Base-by-base conservation (phyloP, 805 yeast genomes). In the Danielia reshetovae region DNA sequence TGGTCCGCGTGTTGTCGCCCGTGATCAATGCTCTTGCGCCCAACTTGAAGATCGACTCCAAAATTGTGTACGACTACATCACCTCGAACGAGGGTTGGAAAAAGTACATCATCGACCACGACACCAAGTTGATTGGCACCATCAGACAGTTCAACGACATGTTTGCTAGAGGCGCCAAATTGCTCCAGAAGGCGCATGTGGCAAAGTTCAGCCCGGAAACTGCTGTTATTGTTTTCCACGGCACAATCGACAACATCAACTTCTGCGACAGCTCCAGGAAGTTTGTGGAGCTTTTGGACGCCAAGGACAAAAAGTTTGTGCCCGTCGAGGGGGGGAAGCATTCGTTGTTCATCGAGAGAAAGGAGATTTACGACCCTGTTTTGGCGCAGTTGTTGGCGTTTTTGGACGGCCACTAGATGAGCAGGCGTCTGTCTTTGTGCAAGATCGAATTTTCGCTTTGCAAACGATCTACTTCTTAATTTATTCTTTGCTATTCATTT, bases 91-190 rank as follows among this genome's bases (percentile, higher is more conserved):
- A 56, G 19, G 57, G 51, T 16, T 77, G 76, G 67, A 55, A 55
- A 17, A 52, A 70, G 1, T 80, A 65, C 44, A 49, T 82, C 30
- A 50, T 40, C 10, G 52, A 60, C 8, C 48, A 54, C 14, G 72
- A 70, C 37, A 42, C 43, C 18, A 69, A 71, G 30, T 62, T 48
- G 52, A 58, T 35, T 68, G 87, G 58, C 1, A 50, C 74, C 5
- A 80, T 83, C n/a, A 64, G 81, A 9, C 65, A 80, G 51, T 66
- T 79, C 25, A 57, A 74, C 49, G 89, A 79, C 44, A 78, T 83
- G 67, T 51, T 83, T 24, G 54, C 56, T 8, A 65, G 89, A 35
- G 93, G 93, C n/a, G 68, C 72, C 39, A 55, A 52, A 13, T 60
- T 84, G 29, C 52, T 69, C 24, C 52, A 64, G 5, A 57, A 51